Conservation (phyloP, 768 basidiomycete genomes). For the Mycena polygramma region DNA sequence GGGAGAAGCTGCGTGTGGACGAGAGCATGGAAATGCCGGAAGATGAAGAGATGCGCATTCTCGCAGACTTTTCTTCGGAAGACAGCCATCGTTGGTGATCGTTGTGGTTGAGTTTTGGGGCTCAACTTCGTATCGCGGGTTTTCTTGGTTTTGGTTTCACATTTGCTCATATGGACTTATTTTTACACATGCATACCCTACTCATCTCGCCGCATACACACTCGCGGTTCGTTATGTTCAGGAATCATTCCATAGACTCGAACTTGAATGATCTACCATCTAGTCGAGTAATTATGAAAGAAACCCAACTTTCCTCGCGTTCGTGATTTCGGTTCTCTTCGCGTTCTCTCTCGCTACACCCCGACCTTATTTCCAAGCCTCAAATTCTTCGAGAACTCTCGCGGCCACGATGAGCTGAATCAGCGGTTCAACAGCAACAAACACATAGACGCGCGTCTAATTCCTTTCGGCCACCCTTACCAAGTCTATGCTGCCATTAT, state of each 20-base stretch:
- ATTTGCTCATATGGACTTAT: not conserved
- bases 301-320: not conserved
- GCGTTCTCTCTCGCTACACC: too few relatives aligned
- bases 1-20: conserved; percentile 24
- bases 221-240: not conserved
- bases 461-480: not conserved
- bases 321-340: not conserved
- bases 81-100: conserved; percentile 20
- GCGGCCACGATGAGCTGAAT: not conserved
- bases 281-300: not conserved
- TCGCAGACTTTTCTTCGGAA: conserved; percentile 30
- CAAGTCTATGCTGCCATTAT: conserved; percentile 56
- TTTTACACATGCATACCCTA: not conserved
- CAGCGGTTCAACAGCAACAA: conserved; percentile 4
- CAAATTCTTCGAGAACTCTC: conserved; percentile 10
- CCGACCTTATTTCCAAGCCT: not conserved
- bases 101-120: conserved; percentile 1
- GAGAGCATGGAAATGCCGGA: conserved; percentile 31
- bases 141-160: not conserved
- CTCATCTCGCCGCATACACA: not conserved
- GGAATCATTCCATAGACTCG: too few relatives aligned
- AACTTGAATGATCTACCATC: too few relatives aligned
- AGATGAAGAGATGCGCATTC: conserved; percentile 27
- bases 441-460: conserved; percentile 26
- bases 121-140: not conserved